phyloP scores from a whole-genome alignment of 805 yeast species.

The Barnettozyma sucrosica region DNA sequence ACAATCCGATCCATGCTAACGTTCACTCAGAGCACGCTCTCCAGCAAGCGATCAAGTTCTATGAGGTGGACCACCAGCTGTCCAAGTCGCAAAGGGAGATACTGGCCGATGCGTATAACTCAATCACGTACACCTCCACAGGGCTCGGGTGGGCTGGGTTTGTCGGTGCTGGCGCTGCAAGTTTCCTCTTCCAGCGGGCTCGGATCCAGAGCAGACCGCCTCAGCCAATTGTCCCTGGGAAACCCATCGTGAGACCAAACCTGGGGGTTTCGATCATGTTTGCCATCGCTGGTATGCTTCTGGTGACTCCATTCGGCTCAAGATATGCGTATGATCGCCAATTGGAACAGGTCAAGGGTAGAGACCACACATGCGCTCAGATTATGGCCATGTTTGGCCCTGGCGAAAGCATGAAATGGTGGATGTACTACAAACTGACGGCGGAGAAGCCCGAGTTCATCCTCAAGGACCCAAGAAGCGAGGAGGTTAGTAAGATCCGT shows the following conservation, averaged over 20 bases:
- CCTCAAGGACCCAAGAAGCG: conserved; percentile 49
- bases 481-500: conserved; percentile 27
- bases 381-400: conserved; percentile 27
- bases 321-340: conserved; percentile 28
- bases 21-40: conserved; percentile 26
- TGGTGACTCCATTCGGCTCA: conserved; percentile 29
- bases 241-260: conserved; percentile 29
- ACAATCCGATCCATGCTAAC: neutral
- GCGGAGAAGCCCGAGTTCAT: conserved; percentile 44
- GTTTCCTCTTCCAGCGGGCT: conserved; percentile 33
- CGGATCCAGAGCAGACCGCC: conserved; percentile 8
- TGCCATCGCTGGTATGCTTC: conserved; percentile 36
- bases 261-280: conserved; percentile 37
- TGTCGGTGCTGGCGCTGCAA: conserved; percentile 36
- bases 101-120: conserved; percentile 34
- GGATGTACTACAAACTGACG: conserved; percentile 47
- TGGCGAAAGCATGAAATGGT: conserved; percentile 37
- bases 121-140: conserved; percentile 31
- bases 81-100: conserved; percentile 36
- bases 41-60: conserved; percentile 40
- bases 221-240: conserved; percentile 21
- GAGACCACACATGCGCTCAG: conserved; percentile 29
- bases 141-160: conserved; percentile 37
- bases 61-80: conserved; percentile 42
- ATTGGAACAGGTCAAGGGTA: conserved; percentile 26